Evolutionary conservation across 1,284 basidiomycete genomes (phyloP), one percentile per base, ranked within the genome.

Genomic region (Ceratobasidium sp.): DNA sequence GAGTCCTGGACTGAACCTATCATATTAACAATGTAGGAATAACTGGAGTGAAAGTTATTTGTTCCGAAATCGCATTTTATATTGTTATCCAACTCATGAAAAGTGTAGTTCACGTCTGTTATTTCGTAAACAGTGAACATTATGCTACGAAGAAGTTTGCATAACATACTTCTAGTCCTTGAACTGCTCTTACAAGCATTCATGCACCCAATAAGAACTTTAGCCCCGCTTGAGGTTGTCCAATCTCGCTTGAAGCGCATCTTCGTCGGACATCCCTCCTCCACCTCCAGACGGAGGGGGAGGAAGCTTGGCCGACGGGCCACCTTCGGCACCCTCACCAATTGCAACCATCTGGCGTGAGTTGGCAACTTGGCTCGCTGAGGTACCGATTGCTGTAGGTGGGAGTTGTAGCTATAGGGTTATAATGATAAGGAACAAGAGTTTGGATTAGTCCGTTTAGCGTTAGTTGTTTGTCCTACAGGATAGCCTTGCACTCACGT

Each of bases 161-260:
- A 33, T 33, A 33, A 33, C 33, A 4, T 33, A 33, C 33, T 33
- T 33, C 33, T 33, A 33, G 33, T 33, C 33, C 33, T 33, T 33
- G 33, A 33, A 33, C 33, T 4, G 33, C 33, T 33, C 33, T 33
- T 33, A 33, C 33, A 33, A 33, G 33, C 33, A 33, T 33, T 33
- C 33, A 33, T 33, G 2, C 33, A 4, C 33, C 33, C 33, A 33
- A 33, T 33, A 33, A 33, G 33, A 48, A 48, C 46, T 48, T 69
- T 28, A 69, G 26, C 70, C 70, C 15, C 59, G 40, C 70, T 74
- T 74, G 26, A 97, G 85, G 68, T 94, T 93, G 85, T 97, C 95
- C 80, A 97, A 84, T 79, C 96, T 88, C 23, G 94, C 94, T 85
- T 97, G 96, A 75, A 97, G 87, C 62, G 93, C 94, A 84, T 97